phyloP scores from a whole-genome alignment of 2,329 filamentous ascomycete species.

The Aspergillus sp. region DNA sequence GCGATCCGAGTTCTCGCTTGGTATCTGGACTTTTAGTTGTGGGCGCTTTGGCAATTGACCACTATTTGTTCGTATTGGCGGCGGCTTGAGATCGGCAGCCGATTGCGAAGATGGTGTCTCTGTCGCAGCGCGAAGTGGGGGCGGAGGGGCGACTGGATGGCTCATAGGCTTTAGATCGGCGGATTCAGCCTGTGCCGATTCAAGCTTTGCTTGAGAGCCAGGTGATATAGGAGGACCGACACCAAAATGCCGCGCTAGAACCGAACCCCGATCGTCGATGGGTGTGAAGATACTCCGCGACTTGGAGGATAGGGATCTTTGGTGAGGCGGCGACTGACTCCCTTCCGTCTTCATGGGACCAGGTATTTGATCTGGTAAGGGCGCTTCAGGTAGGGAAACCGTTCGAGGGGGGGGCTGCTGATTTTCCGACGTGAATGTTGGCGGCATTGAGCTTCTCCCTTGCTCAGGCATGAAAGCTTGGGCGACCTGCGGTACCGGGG shows the following conservation, averaged over 20 bases:
- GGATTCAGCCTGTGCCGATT: conserved; percentile 44
- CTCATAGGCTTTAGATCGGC: conserved; percentile 61
- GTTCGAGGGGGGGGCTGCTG: conserved; percentile 47
- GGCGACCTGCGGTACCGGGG: conserved; percentile 53
- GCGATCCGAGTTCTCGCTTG: conserved; percentile 79
- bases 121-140: conserved; percentile 49
- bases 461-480: conserved; percentile 76
- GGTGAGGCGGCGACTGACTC: conserved; percentile 50
- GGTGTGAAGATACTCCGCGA: conserved; percentile 95
- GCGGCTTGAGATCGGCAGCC: conserved; percentile 68
- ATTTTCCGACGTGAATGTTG: conserved; percentile 65
- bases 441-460: conserved; percentile 69
- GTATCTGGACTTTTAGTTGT: conserved; percentile 89
- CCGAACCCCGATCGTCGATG: conserved; percentile 87
- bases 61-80: conserved; percentile 77
- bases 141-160: conserved; percentile 55
- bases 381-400: conserved; percentile 57
- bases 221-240: conserved; percentile 58
- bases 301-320: conserved; percentile 66
- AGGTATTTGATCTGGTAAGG: conserved; percentile 55
- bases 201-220: conserved; percentile 36
- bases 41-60: conserved; percentile 70
- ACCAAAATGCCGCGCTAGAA: conserved; percentile 79
- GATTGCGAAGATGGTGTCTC: conserved; percentile 51
- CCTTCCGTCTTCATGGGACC: conserved; percentile 39